Conservation (phyloP, 192 early-diverging fungal genomes). For the Mortierella antarctica region DNA sequence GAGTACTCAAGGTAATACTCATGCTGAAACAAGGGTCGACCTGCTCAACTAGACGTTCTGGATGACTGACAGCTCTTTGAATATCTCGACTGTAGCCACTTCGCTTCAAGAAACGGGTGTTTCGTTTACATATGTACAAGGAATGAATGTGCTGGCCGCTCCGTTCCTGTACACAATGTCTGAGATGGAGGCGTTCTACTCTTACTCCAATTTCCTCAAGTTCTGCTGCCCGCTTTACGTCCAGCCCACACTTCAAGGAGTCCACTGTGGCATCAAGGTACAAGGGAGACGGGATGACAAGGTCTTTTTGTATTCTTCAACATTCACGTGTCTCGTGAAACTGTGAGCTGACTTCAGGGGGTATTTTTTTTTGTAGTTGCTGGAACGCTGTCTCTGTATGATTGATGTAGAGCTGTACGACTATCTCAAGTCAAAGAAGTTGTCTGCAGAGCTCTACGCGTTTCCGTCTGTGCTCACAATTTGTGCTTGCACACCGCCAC, state of each 20-base stretch:
- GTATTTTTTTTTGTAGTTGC: conserved; percentile 62
- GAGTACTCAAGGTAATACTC: conserved; percentile 76
- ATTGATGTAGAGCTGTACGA: conserved; percentile 80
- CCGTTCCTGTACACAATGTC: conserved; percentile 94
- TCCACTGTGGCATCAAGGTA: conserved; percentile 91
- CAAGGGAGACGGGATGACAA: neutral
- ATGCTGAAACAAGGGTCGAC: neutral
- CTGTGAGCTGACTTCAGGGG: neutral
- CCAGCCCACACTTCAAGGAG: conserved; percentile 88
- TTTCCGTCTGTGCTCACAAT: conserved; percentile 93
- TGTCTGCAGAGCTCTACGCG: conserved; percentile 86
- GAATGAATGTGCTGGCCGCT: conserved; percentile 93
- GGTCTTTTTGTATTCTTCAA: conserved; percentile 2
- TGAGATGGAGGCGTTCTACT: conserved; percentile 91
- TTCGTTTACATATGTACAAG: conserved; percentile 88
- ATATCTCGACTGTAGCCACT: conserved; percentile 13
- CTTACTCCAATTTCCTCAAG: conserved; percentile 89
- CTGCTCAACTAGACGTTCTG: conserved; percentile 4
- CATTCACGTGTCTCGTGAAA: neutral
- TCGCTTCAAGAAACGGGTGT: conserved; percentile 53
- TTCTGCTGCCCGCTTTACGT: conserved; percentile 93
- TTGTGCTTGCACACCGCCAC: conserved; percentile 87
- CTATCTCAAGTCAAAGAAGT: conserved; percentile 75
- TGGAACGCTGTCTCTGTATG: conserved; percentile 82
- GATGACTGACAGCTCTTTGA: neutral